Evolutionary conservation across 768 basidiomycete species (phyloP), one percentile per base, ranked within the genome.

Genomic region (Boletus rufocinnamomeus): DNA sequence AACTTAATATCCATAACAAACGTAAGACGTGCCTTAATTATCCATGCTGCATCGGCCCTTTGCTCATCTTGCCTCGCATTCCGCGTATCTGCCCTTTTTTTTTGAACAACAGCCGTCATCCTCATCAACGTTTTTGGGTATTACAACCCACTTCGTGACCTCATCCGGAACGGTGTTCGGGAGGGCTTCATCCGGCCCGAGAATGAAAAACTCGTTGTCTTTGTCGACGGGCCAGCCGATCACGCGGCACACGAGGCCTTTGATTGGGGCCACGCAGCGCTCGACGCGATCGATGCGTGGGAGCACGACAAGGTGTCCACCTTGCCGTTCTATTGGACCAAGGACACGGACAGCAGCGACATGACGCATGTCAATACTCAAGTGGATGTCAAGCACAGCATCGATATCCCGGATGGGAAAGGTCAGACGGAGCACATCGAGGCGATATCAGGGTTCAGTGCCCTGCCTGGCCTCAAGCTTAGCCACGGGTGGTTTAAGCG

Each of bases 51-150:
- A 13, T 2, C 23, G 5, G 17, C 34, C 21, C n/a, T 1, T n/a
- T 9, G 21, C 51, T 63, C 58, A 50, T 54, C 30, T 48, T 10
- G 11, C 7, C 23, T 61, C 50, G 49, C 37, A 10, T 45, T 8
- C 48, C n/a, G 32, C 19, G 19, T 23, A 40, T 52, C n/a, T 23
- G 0, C 11, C 40, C 28, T n/a, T n/a, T 6, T 17, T 50, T 7
- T 27, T 3, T 43, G 21, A 17, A 49, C 25, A 53, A 59, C 67
- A 95, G 87, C 95, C 16, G 88, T 97, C 43, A 75, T 97, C 44
- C 75, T 97, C 27, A 69, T 97, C n/a, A 96, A 98, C 69, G 89
- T 97, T 28, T 82, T 83, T 30, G 81, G 81, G 0, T 97, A 88
- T 77, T 99, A 85, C 74, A 82, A 92, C 27, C 87, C 94, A 2